Evolutionary conservation across 2,329 filamentous ascomycete species (phyloP).

Genomic region (Sclerotinia subarctica): DNA sequence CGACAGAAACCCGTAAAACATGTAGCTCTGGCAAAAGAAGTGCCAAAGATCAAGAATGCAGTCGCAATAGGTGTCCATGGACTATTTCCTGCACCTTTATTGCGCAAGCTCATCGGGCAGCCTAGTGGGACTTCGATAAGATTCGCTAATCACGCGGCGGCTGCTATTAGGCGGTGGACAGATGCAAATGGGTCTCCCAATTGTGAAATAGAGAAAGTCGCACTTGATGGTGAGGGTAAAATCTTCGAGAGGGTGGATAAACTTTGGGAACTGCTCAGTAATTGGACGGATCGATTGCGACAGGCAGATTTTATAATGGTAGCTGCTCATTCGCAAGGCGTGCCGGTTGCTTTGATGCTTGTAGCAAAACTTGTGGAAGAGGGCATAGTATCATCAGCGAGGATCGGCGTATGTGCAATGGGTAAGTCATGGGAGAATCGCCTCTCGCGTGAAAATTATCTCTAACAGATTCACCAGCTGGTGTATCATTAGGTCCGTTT

Average conservation of each 20-base stretch:
- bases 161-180: constrained; percentile 80
- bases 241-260: constrained; percentile 87
- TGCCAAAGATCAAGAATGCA: constrained; percentile 75
- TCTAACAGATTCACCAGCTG: constrained; percentile 56
- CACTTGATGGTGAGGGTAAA: constrained; percentile 90
- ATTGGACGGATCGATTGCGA: constrained; percentile 89
- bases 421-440: constrained; percentile 39
- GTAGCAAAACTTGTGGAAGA: constrained; percentile 89
- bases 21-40: constrained; percentile 66
- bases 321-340: constrained; percentile 94
- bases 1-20: constrained; percentile 61
- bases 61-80: constrained; percentile 94
- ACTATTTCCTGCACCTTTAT: constrained; percentile 80
- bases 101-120: constrained; percentile 89
- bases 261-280: constrained; percentile 88
- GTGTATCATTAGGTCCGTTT: constrained; percentile 91
- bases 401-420: constrained; percentile 83
- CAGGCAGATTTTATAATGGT: constrained; percentile 85
- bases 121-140: constrained; percentile 93
- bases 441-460: background rate
- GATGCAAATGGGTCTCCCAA: constrained; percentile 69
- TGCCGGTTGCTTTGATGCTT: constrained; percentile 89
- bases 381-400: constrained; percentile 72
- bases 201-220: constrained; percentile 86
- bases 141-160: constrained; percentile 83